Conservation (phyloP, 768 basidiomycete genomes). For the Lentinus tigrinus region DNA sequence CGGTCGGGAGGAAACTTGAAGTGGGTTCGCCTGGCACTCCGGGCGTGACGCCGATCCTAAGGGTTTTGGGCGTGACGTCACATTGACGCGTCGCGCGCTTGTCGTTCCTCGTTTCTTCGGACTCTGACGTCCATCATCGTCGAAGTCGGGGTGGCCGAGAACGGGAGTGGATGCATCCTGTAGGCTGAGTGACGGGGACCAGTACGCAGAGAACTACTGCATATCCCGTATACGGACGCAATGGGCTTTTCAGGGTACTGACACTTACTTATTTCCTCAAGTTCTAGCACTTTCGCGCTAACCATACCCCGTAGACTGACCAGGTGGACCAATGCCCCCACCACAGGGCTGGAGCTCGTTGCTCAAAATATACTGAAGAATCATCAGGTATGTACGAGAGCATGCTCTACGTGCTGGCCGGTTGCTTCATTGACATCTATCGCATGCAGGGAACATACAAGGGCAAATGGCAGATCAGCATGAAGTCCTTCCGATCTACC, state of each 20-base stretch:
- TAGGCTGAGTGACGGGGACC: no score
- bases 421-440: no score
- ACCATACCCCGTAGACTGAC: slow-evolving; percentile 49
- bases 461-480: slow-evolving; percentile 68
- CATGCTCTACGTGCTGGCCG: slow-evolving; percentile 1
- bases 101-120: background rate
- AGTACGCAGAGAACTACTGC: no score
- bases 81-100: background rate
- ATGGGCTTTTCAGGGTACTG: slow-evolving; percentile 17
- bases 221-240: no score
- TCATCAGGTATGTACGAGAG: slow-evolving; percentile 52
- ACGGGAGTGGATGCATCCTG: no score
- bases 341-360: slow-evolving; percentile 66
- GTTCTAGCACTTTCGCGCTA: background rate
- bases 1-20: background rate
- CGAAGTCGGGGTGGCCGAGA: background rate
- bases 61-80: slow-evolving; percentile 3
- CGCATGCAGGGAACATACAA: slow-evolving; percentile 49
- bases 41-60: background rate
- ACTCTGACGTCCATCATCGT: background rate
- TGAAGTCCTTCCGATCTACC: slow-evolving; percentile 76
- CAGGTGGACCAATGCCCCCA: slow-evolving; percentile 82
- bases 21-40: background rate
- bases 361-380: slow-evolving; percentile 67
- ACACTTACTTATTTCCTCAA: background rate